Base-by-base conservation (phyloP, 1,139 yeast species). In the Kurtzmaniella quercitrusa region DNA sequence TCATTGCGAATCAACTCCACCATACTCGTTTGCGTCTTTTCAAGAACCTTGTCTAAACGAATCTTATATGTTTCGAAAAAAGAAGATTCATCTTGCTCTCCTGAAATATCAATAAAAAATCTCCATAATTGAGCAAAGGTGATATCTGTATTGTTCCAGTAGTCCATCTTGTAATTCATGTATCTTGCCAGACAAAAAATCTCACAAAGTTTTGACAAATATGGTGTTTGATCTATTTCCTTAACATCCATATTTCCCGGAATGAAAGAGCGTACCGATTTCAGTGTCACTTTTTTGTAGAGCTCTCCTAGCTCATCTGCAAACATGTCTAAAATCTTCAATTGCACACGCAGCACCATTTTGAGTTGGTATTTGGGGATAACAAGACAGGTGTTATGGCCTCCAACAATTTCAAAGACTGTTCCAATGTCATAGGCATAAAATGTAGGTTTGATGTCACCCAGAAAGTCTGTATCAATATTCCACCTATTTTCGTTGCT, bases 281-380 rank as follows among this genome's bases (percentile, higher is more conserved):
- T 64, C 55, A 55, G 64, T 42, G 57, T 60, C 47, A 70, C 74
- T 6, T 74, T 72, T 44, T 68, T 63, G 42, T 74, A 66, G 14
- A 78, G 68, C 36, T 68, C 69, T 17, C 66, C 57, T 16, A 88
- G 58, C 23, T 75, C 68, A 3, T 72, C 74, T 45, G 73, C 72
- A 55, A 86, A 89, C 34, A 66, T 66, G 44, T 84, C 84, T 19
- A 88, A 58, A 37, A 89, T 59, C 26, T 71, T 71, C 39, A 88
- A 61, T 56, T 88, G 95, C 32, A 88, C 80, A 20, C 79, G 80
- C 8, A 87, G 78, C 21, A 87, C 76, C 45, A 84, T 83, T 52
- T 79, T 76, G 43, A 87, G 66, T 53, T 88, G 88, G 54, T 78
- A 84, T 44, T 78, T 79, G 35, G 79, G 76, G 20, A 86, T 68